A percentile compares a stretch with the other conserved stretches of the same genome.
These are phyloP conservation scores for Tremella yokohamensis DNA, from an alignment of 768 basidiomycete species.

Conservation along the genomic window DNA sequence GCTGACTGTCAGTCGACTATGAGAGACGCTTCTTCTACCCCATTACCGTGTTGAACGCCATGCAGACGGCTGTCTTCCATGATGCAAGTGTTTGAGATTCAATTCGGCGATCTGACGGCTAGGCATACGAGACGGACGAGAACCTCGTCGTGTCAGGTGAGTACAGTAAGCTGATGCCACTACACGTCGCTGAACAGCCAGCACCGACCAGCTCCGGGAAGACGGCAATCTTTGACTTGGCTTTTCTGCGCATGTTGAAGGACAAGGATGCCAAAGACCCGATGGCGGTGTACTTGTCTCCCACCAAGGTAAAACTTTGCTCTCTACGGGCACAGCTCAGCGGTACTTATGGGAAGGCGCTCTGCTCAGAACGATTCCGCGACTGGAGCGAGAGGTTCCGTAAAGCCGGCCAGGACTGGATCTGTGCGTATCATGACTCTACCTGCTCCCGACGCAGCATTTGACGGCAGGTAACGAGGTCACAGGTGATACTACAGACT, in stretches of 20 bases:
- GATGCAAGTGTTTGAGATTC: background rate
- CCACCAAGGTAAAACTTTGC: constrained; percentile 67
- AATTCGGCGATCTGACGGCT: constrained; percentile 53
- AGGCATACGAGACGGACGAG: constrained; percentile 45
- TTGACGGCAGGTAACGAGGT: constrained; percentile 68
- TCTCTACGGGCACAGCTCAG: constrained; percentile 4
- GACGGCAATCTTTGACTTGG: constrained; percentile 88
- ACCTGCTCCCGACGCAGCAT: background rate
- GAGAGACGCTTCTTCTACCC: constrained; percentile 68
- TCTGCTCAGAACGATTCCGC: constrained; percentile 75
- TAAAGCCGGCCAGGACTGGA: constrained; percentile 50
- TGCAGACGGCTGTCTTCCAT: constrained; percentile 80
- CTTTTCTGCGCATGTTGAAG: constrained; percentile 65
- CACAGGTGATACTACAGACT: constrained; percentile 80
- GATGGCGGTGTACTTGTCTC: constrained; percentile 74
- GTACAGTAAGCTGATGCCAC: constrained; percentile 3
- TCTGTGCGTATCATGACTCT: background rate
- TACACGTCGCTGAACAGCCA: background rate
- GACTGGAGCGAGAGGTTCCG: constrained; percentile 86
- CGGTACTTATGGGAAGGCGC: too few relatives aligned
- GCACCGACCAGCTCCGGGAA: constrained; percentile 97
- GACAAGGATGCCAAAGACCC: background rate
- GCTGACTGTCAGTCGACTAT: constrained; percentile 62
- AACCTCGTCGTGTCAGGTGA: constrained; percentile 52
- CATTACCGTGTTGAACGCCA: constrained; percentile 84